Conservation (phyloP, 345 rosid species). For the Bruguiera parviflora region DNA sequence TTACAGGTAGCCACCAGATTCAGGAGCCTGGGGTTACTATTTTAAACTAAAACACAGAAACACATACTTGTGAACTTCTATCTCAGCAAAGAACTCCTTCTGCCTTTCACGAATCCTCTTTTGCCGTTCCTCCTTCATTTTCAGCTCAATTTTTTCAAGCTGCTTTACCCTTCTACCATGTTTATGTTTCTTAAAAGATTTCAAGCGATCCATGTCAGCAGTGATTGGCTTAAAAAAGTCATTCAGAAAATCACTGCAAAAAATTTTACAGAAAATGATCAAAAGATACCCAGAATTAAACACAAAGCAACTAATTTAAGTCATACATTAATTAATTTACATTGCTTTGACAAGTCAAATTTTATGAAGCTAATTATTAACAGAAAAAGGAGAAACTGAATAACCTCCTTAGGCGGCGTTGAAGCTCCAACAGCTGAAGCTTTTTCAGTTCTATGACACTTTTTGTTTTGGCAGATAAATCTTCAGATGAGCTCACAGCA, state of each 20-base stretch:
- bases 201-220: slow-evolving; percentile 65
- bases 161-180: slow-evolving; percentile 91
- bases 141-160: slow-evolving; percentile 77
- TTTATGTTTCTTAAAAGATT: slow-evolving; percentile 73
- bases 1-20: too few relatives aligned
- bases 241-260: slow-evolving; percentile 66
- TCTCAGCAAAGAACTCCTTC: slow-evolving; percentile 89
- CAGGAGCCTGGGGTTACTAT: too few relatives aligned
- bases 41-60: slow-evolving; percentile 1
- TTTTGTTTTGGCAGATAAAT: slow-evolving; percentile 80
- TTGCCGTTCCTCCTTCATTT: slow-evolving; percentile 92
- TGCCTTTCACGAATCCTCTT: slow-evolving; percentile 95
- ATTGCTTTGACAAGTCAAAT: too few relatives aligned
- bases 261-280: slow-evolving; percentile 15
- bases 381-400: slow-evolving; percentile 5
- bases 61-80: slow-evolving; percentile 83
- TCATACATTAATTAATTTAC: background rate
- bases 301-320: background rate
- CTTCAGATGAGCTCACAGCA: slow-evolving; percentile 75
- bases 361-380: background rate
- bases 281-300: slow-evolving; percentile 3
- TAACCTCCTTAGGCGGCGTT: slow-evolving; percentile 77
- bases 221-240: slow-evolving; percentile 78
- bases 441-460: slow-evolving; percentile 90
- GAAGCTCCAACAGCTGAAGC: slow-evolving; percentile 75